Evolutionary conservation across 2,329 filamentous ascomycete genomes (phyloP).

Genomic region (Sarocladium brachiariae): DNA sequence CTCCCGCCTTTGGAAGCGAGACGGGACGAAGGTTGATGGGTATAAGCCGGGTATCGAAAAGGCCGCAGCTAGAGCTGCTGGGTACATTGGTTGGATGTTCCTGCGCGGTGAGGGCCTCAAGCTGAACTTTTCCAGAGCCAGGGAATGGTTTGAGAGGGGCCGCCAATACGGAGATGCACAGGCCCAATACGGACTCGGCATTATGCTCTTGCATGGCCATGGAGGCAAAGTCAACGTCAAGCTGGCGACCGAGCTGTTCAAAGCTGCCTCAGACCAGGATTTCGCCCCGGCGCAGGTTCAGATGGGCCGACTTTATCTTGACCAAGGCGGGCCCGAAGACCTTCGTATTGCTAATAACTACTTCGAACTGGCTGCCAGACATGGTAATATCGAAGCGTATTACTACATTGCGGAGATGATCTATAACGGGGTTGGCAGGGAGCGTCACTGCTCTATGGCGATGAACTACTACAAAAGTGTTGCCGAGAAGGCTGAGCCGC

Average conservation of each 20-base stretch:
- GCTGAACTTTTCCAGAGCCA: constrained; percentile 70
- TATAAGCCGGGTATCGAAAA: constrained; percentile 67
- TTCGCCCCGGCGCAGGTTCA: constrained; percentile 74
- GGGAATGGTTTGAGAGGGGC: constrained; percentile 78
- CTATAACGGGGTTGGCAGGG: constrained; percentile 70
- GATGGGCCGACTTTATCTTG: constrained; percentile 76
- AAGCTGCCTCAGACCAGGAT: constrained; percentile 73
- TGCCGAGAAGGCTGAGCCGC: constrained; percentile 62
- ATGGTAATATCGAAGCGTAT: constrained; percentile 79
- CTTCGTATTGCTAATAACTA: constrained; percentile 73
- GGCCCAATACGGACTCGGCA: constrained; percentile 75
- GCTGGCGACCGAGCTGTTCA: constrained; percentile 69
- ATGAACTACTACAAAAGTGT: constrained; percentile 78
- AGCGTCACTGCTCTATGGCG: constrained; percentile 70
- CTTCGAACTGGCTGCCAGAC: constrained; percentile 78
- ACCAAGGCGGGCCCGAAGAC: constrained; percentile 67
- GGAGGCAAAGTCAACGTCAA: constrained; percentile 63
- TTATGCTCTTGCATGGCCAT: constrained; percentile 77
- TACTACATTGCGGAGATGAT: constrained; percentile 90
- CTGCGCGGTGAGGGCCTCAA: constrained; percentile 77
- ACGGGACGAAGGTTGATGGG: constrained; percentile 67
- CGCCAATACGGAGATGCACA: constrained; percentile 69
- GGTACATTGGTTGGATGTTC: constrained; percentile 84
- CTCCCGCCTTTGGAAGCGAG: constrained; percentile 72
- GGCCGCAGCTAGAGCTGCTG: constrained; percentile 74